Percentiles rank a stretch among this genome's conserved stretches.
Evolutionary conservation across 768 basidiomycete genomes (phyloP).

Genomic region (Trametes gibbosa): DNA sequence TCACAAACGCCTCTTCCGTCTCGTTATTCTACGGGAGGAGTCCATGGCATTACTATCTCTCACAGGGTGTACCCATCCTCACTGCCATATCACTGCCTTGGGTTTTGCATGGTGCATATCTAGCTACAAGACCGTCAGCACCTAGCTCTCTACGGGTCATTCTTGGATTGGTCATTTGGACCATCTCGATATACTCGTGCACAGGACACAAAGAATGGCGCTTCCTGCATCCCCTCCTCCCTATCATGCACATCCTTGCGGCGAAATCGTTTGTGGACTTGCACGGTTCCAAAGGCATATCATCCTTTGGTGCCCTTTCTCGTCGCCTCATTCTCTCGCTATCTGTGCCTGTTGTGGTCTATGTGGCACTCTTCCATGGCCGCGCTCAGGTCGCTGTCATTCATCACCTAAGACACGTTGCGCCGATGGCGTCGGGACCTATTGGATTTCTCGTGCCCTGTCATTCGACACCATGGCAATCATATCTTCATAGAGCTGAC

Average conservation of each 20-base stretch:
- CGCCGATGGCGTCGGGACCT: conserved; percentile 44
- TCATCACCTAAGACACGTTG: conserved; percentile 58
- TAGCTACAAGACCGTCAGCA: conserved; percentile 17
- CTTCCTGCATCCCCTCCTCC: conserved; percentile 89
- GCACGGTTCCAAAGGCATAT: neutral
- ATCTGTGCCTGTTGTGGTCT: conserved; percentile 61
- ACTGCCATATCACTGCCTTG: conserved; percentile 75
- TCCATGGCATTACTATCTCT: conserved; percentile 86
- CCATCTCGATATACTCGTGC: conserved; percentile 66
- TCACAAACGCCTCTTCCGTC: conserved; percentile 78
- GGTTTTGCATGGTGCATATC: conserved; percentile 57
- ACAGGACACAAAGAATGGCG: conserved; percentile 97
- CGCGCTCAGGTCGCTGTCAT: conserved; percentile 77
- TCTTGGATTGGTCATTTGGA: conserved; percentile 55
- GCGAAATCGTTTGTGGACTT: conserved; percentile 62
- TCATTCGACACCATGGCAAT: conserved; percentile 92
- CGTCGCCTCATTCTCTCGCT: conserved; percentile 39
- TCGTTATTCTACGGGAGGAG: conserved; percentile 92
- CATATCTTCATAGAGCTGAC: conserved; percentile 74
- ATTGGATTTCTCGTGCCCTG: conserved; percentile 93
- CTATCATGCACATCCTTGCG: conserved; percentile 77
- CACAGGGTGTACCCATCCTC: conserved; percentile 82
- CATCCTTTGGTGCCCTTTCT: neutral
- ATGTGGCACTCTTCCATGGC: conserved; percentile 73
- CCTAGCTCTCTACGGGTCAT: conserved; percentile 38